Conservation (phyloP, 345 rosid genomes). For the Linum usitatissimum region DNA sequence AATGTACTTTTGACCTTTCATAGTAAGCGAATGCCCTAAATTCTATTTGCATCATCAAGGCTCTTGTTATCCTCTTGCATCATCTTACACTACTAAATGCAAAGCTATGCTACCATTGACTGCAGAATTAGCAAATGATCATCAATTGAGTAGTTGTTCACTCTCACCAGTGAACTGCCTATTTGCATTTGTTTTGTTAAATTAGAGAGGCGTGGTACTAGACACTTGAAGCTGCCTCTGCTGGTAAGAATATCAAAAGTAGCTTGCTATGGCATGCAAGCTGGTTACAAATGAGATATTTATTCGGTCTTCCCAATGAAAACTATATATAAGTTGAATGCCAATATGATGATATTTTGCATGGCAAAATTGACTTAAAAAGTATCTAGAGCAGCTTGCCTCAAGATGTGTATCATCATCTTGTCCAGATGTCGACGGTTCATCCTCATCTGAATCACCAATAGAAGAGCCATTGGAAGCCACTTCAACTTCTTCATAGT, state of each 20-base stretch:
- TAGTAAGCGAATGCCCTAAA: neutral
- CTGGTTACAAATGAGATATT: neutral
- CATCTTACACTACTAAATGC: neutral
- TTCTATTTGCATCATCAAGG: neutral
- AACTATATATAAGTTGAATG: neutral
- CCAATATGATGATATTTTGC: neutral
- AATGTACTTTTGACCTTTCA: too few relatives aligned
- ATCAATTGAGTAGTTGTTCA: neutral
- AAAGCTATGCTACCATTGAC: neutral
- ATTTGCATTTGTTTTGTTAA: too few relatives aligned
- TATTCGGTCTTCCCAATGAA: neutral
- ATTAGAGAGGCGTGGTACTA: neutral
- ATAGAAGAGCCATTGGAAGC: slow-evolving; percentile 47
- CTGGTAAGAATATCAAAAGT: neutral
- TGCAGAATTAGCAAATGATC: neutral
- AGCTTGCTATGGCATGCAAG: neutral
- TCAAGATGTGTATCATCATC: slow-evolving; percentile 47
- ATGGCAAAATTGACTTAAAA: neutral
- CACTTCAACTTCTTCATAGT: slow-evolving; percentile 33
- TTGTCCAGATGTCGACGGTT: slow-evolving; percentile 33
- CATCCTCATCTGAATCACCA: slow-evolving; percentile 48
- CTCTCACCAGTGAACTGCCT: neutral
- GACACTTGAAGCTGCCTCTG: neutral
- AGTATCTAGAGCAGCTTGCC: slow-evolving; percentile 32
- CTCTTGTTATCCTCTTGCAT: neutral